Evolutionary conservation across 805 yeast species (phyloP).

Genomic region (Ascoidea tarda): DNA sequence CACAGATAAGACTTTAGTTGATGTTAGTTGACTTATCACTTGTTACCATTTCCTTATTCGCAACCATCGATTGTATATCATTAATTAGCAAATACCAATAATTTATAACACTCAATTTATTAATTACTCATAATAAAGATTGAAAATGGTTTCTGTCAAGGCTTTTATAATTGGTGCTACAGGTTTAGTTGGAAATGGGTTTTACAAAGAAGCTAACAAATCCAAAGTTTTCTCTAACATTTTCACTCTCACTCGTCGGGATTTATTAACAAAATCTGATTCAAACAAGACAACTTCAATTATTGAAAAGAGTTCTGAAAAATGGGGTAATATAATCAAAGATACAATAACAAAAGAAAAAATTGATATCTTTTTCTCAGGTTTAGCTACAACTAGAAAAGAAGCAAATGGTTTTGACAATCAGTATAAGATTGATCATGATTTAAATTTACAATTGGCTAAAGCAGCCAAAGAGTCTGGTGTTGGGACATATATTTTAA

Average conservation of each 20-base stretch:
- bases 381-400: slow-evolving; percentile 64
- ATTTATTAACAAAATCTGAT: slow-evolving; percentile 5
- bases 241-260: slow-evolving; percentile 37
- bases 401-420: slow-evolving; percentile 61
- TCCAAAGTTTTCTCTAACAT: slow-evolving; percentile 25
- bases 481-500: slow-evolving; percentile 48
- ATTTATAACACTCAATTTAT: too few species aligned
- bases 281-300: slow-evolving; percentile 22
- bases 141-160: slow-evolving; percentile 7
- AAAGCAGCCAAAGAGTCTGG: slow-evolving; percentile 62
- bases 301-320: slow-evolving; percentile 28
- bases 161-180: slow-evolving; percentile 54
- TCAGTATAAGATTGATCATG: slow-evolving; percentile 63
- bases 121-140: background rate
- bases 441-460: slow-evolving; percentile 54
- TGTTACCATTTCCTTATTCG: too few species aligned
- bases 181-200: slow-evolving; percentile 56
- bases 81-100: too few species aligned
- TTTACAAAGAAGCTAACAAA: slow-evolving; percentile 30
- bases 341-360: slow-evolving; percentile 15
- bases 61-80: too few species aligned
- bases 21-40: too few species aligned
- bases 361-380: slow-evolving; percentile 38
- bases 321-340: slow-evolving; percentile 33
- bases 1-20: too few species aligned